These are phyloP conservation scores for Hypoxylon sp. DNA, from an alignment of 2,329 filamentous ascomycete species.

Conservation along the genomic window DNA sequence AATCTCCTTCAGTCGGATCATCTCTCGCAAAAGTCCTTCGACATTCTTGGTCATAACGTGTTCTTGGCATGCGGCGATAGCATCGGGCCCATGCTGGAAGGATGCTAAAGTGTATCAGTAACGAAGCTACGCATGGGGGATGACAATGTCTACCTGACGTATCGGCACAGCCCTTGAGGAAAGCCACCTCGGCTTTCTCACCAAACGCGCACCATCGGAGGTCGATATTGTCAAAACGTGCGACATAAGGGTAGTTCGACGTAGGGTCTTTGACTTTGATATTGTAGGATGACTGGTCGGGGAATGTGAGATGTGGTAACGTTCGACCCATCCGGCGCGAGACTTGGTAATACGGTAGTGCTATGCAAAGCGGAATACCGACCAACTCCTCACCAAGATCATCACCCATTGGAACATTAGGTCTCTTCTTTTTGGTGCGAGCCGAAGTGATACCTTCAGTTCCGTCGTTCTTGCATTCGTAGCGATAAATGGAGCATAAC, in stretches of 20 bases:
- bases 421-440: slow-evolving; percentile 49
- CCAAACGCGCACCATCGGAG: slow-evolving; percentile 67
- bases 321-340: slow-evolving; percentile 64
- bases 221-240: slow-evolving; percentile 65
- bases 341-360: slow-evolving; percentile 62
- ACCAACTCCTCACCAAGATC: slow-evolving; percentile 62
- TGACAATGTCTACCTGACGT: slow-evolving; percentile 53
- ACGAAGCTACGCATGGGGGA: not conserved
- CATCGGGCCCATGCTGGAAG: slow-evolving; percentile 63
- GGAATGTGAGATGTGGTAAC: slow-evolving; percentile 64
- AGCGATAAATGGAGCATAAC: slow-evolving; percentile 65
- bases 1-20: slow-evolving; percentile 65
- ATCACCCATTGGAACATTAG: slow-evolving; percentile 60
- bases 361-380: slow-evolving; percentile 62
- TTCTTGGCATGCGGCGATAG: slow-evolving; percentile 65
- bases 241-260: slow-evolving; percentile 62
- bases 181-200: slow-evolving; percentile 63
- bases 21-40: slow-evolving; percentile 62
- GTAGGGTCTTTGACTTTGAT: slow-evolving; percentile 62
- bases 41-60: slow-evolving; percentile 64
- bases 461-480: slow-evolving; percentile 64
- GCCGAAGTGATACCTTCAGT: slow-evolving; percentile 60
- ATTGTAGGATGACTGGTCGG: slow-evolving; percentile 66
- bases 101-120: slow-evolving; percentile 51
- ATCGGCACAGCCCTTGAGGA: slow-evolving; percentile 63